Base-by-base conservation (phyloP, 768 basidiomycete genomes). In the Russula earlei region DNA sequence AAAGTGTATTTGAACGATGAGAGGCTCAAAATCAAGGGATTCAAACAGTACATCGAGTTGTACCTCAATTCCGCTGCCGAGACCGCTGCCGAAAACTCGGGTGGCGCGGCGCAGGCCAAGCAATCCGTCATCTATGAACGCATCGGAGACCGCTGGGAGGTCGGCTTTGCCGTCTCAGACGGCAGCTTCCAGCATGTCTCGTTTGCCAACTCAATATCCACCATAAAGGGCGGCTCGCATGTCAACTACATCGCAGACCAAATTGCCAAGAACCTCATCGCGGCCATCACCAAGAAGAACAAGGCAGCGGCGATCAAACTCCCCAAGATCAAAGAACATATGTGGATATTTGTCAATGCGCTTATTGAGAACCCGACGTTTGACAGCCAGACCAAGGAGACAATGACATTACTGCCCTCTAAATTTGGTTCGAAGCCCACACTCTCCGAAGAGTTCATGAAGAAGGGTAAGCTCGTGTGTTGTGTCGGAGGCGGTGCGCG, bases 351-450 rank as follows among this genome's bases (percentile, higher is more conserved):
- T 65, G 84, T 99, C 66, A 98, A 97, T 65, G 83, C 91, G 14
- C 75, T 96, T 58, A 85, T 99, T 62, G 94, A 95, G 73, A 99
- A 99, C 66, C 95, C 96, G 9, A 91, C 92, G 1, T 99, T 99
- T 71, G 95, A 99, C 77, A 93, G 91, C 77, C 96, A 99, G 70
- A 97, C 96, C 36, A 99, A 99, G 74, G 96, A 99, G 69, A 87
- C 84, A 4, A 72, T 99, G 62, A 98, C 94, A 1, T 72, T 97
- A 43, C 83, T 85, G 3, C 73, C 85, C 19, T 84, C 82, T 29
- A 95, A 95, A 70, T 99, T 98, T 66, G 91, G 93, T 10, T 86
- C 86, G 42, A 95, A 86, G 69, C 90, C 92, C 2, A 71, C 70
- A 2, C 66, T 97, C 12, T 81, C 87, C 1, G 95, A 98, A 50